Percentiles rank a stretch among this genome's conserved stretches.
phyloP scores from a whole-genome alignment of 345 rosid species.

The Citrus medica region DNA sequence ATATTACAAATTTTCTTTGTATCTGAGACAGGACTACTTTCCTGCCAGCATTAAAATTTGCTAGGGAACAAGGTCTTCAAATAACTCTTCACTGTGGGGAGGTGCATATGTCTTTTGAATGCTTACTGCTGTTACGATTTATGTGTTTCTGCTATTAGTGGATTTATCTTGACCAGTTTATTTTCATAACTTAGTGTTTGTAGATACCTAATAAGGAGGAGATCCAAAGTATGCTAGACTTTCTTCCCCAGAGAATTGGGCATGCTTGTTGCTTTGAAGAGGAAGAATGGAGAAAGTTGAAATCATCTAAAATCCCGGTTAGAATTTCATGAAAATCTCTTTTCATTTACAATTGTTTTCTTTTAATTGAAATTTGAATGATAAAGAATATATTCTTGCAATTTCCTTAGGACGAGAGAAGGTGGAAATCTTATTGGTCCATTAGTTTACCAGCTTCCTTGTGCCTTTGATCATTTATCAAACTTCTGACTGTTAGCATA shows the following conservation, averaged over 20 bases:
- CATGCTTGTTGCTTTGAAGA: slow-evolving; percentile 78
- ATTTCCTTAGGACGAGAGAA: neutral
- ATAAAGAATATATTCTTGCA: neutral
- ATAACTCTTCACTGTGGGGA: slow-evolving; percentile 97
- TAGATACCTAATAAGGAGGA: slow-evolving; percentile 88
- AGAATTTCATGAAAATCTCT: slow-evolving; percentile 5
- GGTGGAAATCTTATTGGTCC: neutral
- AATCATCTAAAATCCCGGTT: slow-evolving; percentile 70
- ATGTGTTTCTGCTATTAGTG: slow-evolving; percentile 6
- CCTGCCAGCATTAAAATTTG: slow-evolving; percentile 74
- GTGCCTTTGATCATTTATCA: neutral
- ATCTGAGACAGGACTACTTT: slow-evolving; percentile 61
- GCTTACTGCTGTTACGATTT: neutral
- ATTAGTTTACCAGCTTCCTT: neutral
- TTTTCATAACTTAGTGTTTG: slow-evolving; percentile 59
- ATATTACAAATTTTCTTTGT: slow-evolving; percentile 9
- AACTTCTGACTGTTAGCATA: neutral
- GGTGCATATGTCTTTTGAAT: slow-evolving; percentile 41
- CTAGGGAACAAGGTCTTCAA: slow-evolving; percentile 69
- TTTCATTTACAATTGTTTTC: neutral
- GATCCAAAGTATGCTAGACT: slow-evolving; percentile 79
- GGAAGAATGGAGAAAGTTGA: slow-evolving; percentile 60
- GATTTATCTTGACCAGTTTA: slow-evolving; percentile 26
- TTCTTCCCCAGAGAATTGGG: slow-evolving; percentile 80
- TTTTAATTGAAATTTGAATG: neutral